Percentiles rank a stretch among this genome's conserved stretches.
Conservation (phyloP, 768 basidiomycete genomes). For the Calocybe cyanea region DNA sequence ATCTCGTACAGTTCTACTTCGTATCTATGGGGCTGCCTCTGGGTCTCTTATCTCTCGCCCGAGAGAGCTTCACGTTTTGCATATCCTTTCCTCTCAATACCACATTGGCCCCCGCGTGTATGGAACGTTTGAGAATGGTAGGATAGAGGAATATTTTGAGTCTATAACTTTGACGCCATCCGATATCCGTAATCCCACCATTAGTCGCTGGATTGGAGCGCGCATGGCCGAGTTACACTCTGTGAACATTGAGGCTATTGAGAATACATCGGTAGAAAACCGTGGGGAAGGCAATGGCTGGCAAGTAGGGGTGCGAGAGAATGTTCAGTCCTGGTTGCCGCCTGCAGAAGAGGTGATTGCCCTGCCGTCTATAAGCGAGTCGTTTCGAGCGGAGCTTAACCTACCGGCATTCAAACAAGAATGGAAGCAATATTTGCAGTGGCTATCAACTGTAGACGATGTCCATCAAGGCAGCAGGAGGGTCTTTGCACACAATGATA, state of each 20-base stretch:
- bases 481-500: conserved; percentile 90
- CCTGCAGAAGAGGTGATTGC: conserved; percentile 73
- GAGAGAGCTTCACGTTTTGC: conserved; percentile 82
- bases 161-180: conserved; percentile 73
- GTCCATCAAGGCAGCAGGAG: conserved; percentile 56
- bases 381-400: conserved; percentile 52
- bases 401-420: conserved; percentile 58
- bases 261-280: conserved; percentile 35
- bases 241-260: conserved; percentile 75
- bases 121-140: conserved; percentile 94
- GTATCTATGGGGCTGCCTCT: conserved; percentile 90
- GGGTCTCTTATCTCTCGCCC: conserved; percentile 83
- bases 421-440: conserved; percentile 68
- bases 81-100: conserved; percentile 84
- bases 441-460: conserved; percentile 62
- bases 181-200: conserved; percentile 72
- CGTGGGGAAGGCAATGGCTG: conserved; percentile 43
- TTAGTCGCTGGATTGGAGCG: conserved; percentile 85
- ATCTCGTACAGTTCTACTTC: conserved; percentile 71
- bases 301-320: conserved; percentile 60
- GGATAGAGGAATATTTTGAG: conserved; percentile 94
- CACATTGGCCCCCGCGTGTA: conserved; percentile 88
- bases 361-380: conserved; percentile 46
- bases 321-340: conserved; percentile 68
- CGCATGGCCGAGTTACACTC: conserved; percentile 96